These are phyloP conservation scores for Chytriomyces sp. DNA, from an alignment of 192 early-diverging fungal species.

Conservation along the genomic window DNA sequence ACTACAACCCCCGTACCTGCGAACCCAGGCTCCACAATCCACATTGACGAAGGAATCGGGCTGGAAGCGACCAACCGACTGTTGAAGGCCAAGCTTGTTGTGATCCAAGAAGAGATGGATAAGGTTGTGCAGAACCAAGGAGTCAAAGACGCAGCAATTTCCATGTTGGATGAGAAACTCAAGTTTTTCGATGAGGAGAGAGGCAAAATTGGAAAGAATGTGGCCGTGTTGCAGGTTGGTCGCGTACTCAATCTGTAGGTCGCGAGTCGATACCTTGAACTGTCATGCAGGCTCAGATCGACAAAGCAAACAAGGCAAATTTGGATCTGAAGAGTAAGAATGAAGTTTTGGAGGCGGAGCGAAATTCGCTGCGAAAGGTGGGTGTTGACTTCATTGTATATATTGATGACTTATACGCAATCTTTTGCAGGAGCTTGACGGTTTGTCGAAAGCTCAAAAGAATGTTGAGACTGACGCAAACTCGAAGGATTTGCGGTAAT, in stretches of 20 bases:
- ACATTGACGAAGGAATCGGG: constrained; percentile 25
- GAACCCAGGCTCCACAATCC: no score
- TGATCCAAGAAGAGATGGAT: constrained; percentile 56
- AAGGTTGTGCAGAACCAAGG: constrained; percentile 36
- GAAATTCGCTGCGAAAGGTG: constrained; percentile 43
- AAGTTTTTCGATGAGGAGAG: constrained; percentile 49
- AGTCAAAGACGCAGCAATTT: constrained; percentile 35
- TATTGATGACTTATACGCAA: neutral
- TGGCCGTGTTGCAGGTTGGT: constrained; percentile 35
- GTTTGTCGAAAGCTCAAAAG: constrained; percentile 25
- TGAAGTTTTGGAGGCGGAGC: constrained; percentile 42
- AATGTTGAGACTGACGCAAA: constrained; percentile 40
- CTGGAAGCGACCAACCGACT: constrained; percentile 52
- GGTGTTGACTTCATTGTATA: neutral
- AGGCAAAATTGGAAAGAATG: constrained; percentile 36
- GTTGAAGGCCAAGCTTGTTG: constrained; percentile 53
- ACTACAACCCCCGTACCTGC: no score
- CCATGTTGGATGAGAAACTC: constrained; percentile 49
- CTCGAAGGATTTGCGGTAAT: constrained; percentile 48
- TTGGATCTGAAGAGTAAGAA: constrained; percentile 30
- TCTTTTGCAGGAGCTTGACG: constrained; percentile 36
- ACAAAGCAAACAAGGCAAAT: constrained; percentile 37
- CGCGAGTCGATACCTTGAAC: neutral
- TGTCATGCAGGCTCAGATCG: constrained; percentile 35
- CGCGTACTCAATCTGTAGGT: neutral